Base-by-base conservation (phyloP, 139 green algal genomes). In the Asterochloris erici region DNA sequence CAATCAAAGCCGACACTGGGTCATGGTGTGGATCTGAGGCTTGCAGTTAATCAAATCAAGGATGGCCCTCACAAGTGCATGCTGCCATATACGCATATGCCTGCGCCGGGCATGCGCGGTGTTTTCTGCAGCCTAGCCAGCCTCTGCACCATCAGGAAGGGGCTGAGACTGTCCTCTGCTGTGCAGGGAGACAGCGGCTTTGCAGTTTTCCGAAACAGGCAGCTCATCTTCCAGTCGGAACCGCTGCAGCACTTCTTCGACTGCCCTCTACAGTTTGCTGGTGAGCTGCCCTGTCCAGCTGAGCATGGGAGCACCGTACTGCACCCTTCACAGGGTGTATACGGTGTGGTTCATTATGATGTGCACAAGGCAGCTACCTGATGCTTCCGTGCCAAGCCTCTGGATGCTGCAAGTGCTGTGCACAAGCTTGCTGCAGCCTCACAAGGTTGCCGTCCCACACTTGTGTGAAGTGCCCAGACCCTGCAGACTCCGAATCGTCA, bases 101-200 rank as follows among this genome's bases (percentile, higher is more conserved):
- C 14, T 16, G 16, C 63, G 16, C 14, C 63, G 16, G 63, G 14
- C 66, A 71, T 23, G 19, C 21, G 9, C 66, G 10, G 2, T 21
- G 19, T 9, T 9, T 71, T 23, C 4, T 71, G 17, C 66, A 71
- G 38, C 66, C 17, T 4, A 6, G 66, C 17, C 17, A 71, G 66
- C 9, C 66, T 71, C 2, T 71, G 9, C 66, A 71, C 9, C 4
- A 26, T 21, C 66, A 24, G 26, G 14, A 15, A 71, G n/a, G 77
- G 21, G 19, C 23, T 60, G 60, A 81, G 14, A 60, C 17, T 12
- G 1, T 13, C 54, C 17, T n/a, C 24, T 83, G 71, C 73, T 68
- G 66, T 81, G 78, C 87, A 97, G 86, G 94, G 95, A 1, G 95
- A 98, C 88, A 96, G 91, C 79, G 94, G 93, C 21, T 97, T 97